Conservation (phyloP, 225 moss, liverwort and hornwort species). For the Pseudisothecium myosuroides region DNA sequence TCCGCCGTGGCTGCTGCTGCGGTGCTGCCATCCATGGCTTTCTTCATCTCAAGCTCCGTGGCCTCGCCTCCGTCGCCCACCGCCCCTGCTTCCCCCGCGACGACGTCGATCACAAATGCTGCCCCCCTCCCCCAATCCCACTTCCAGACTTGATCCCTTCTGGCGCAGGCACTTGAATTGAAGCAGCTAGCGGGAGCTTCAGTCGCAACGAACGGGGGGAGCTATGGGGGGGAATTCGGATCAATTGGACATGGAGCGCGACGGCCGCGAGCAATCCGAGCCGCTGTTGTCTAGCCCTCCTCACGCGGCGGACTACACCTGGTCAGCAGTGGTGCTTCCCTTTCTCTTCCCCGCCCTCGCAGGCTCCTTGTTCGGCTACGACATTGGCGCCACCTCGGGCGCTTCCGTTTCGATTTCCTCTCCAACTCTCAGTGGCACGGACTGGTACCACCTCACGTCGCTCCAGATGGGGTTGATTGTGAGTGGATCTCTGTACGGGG, state of each 20-base stretch:
- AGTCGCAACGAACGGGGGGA: neutral
- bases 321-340: constrained; percentile 44
- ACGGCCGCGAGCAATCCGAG: neutral
- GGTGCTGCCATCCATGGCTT: neutral
- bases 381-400: constrained; percentile 90
- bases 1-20: neutral
- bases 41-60: neutral
- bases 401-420: constrained; percentile 66
- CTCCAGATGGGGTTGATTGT: constrained; percentile 75
- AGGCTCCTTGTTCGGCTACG: constrained; percentile 75
- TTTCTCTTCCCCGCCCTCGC: constrained; percentile 79
- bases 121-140: neutral
- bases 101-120: neutral
- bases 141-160: neutral
- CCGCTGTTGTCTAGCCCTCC: neutral
- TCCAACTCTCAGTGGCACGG: constrained; percentile 57
- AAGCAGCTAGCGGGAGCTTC: neutral
- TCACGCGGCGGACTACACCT: neutral
- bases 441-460: constrained; percentile 59
- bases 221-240: constrained; percentile 3
- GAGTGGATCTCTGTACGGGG: constrained; percentile 91
- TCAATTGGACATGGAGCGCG: constrained; percentile 2
- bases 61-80: neutral
- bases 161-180: neutral
- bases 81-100: neutral